Evolutionary conservation across 495 filamentous ascomycete genomes (phyloP).

Genomic region (Tuber indicum): DNA sequence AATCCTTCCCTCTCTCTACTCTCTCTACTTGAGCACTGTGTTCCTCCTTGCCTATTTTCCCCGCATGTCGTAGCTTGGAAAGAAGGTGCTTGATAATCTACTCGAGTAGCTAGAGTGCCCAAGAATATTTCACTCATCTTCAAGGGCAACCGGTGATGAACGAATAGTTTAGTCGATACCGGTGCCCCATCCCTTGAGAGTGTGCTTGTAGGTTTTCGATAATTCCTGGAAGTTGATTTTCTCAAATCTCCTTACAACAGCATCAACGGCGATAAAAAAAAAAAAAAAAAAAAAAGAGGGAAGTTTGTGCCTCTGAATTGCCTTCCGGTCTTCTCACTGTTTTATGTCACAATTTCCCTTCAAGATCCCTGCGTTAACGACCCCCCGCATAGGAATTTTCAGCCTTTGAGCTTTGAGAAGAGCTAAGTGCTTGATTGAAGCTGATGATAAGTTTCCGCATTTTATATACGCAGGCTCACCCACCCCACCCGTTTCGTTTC

Average conservation of each 20-base stretch:
- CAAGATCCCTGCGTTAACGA: neutral
- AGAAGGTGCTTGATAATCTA: conserved; percentile 34
- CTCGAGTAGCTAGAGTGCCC: conserved; percentile 20
- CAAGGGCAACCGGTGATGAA: conserved; percentile 27
- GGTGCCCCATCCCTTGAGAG: conserved; percentile 12
- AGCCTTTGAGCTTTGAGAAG: conserved; percentile 18
- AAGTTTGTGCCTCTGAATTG: conserved; percentile 11
- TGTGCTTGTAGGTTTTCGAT: conserved; percentile 19
- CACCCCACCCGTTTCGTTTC: conserved; percentile 39
- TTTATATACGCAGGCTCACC: conserved; percentile 39
- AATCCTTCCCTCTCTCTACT: conserved; percentile 12
- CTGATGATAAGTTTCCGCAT: conserved; percentile 24
- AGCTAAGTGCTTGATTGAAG: neutral
- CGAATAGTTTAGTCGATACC: conserved; percentile 21
- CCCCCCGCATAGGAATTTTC: conserved; percentile 17
- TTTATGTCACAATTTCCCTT: conserved; percentile 16
- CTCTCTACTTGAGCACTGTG: neutral
- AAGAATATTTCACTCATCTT: conserved; percentile 37
- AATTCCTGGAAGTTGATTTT: conserved; percentile 18
- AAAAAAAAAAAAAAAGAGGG: neutral
- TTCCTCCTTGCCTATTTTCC: conserved; percentile 22
- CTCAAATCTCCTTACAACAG: neutral
- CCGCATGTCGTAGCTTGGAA: conserved; percentile 19
- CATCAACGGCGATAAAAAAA: neutral
- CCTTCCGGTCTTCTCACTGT: conserved; percentile 12